These are phyloP conservation scores for Arthrobotrys musiformis DNA, from an alignment of 2,329 filamentous ascomycete species.

Conservation along the genomic window DNA sequence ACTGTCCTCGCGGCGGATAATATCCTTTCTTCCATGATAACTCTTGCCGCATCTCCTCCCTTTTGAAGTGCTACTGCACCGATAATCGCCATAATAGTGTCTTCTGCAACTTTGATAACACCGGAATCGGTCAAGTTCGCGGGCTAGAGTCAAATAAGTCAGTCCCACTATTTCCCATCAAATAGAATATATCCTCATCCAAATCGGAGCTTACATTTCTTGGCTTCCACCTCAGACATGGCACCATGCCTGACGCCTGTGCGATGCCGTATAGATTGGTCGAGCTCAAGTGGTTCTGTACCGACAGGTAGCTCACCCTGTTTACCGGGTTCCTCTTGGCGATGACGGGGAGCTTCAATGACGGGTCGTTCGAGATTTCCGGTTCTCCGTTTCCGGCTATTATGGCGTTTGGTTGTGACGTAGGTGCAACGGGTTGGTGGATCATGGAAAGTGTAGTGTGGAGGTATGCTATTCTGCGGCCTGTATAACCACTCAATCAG, in stretches of 20 bases:
- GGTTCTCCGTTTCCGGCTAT: slow-evolving; percentile 60
- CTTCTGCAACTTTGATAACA: slow-evolving; percentile 76
- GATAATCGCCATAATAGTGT: slow-evolving; percentile 83
- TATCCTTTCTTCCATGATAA: slow-evolving; percentile 80
- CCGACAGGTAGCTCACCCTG: slow-evolving; percentile 73
- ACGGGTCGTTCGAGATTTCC: slow-evolving; percentile 68
- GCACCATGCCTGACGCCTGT: slow-evolving; percentile 74
- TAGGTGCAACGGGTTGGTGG: slow-evolving; percentile 22
- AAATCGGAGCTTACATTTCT: slow-evolving; percentile 70
- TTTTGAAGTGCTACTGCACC: slow-evolving; percentile 90
- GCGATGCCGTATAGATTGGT: slow-evolving; percentile 76
- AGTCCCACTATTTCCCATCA: not conserved
- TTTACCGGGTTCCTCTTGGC: slow-evolving; percentile 66
- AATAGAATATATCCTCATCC: not conserved
- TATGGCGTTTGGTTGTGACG: not conserved
- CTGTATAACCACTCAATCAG: slow-evolving; percentile 11
- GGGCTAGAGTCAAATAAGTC: slow-evolving; percentile 64
- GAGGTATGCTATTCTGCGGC: slow-evolving; percentile 53
- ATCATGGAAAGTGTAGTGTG: slow-evolving; percentile 49
- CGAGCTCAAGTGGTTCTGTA: slow-evolving; percentile 72
- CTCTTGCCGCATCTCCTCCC: slow-evolving; percentile 80
- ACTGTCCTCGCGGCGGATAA: slow-evolving; percentile 62
- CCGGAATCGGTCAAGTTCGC: slow-evolving; percentile 78
- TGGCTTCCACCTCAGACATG: slow-evolving; percentile 89
- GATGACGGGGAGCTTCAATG: slow-evolving; percentile 76